Percentiles rank a stretch among this genome's conserved stretches.
Conservation (phyloP, 805 yeast species). For the Cyberlindnera maritima region DNA sequence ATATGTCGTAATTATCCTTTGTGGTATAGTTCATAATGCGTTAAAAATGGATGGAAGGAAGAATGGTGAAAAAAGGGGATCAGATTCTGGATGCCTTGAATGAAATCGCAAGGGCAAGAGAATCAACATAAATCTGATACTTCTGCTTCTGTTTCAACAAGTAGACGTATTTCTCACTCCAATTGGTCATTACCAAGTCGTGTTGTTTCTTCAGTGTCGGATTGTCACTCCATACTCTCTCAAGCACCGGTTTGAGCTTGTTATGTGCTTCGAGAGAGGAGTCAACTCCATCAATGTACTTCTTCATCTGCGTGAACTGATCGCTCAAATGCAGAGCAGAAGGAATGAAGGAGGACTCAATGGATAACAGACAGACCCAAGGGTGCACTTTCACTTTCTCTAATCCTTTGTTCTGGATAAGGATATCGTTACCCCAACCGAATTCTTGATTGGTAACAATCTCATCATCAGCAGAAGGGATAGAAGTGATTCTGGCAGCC, state of each 20-base stretch:
- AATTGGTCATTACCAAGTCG: constrained; percentile 37
- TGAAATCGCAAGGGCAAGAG: constrained; percentile 30
- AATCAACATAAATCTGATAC: constrained; percentile 32
- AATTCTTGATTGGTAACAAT: constrained; percentile 72
- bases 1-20: neutral
- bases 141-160: constrained; percentile 35
- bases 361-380: constrained; percentile 28
- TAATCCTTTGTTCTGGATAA: constrained; percentile 26
- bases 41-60: neutral
- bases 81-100: constrained; percentile 24
- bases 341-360: constrained; percentile 30
- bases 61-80: neutral
- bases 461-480: constrained; percentile 67
- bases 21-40: neutral
- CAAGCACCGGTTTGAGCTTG: constrained; percentile 34
- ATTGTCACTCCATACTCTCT: constrained; percentile 32
- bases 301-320: constrained; percentile 39
- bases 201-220: constrained; percentile 16
- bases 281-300: constrained; percentile 40
- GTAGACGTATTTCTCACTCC: constrained; percentile 40
- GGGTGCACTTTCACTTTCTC: constrained; percentile 17
- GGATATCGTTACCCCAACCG: constrained; percentile 58
- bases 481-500: constrained; percentile 82
- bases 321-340: constrained; percentile 31
- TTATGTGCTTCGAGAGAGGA: constrained; percentile 42